Evolutionary conservation across 2,329 filamentous ascomycete species (phyloP), one percentile per base, ranked within the genome.

Genomic region (Botrytis hyacinthi): DNA sequence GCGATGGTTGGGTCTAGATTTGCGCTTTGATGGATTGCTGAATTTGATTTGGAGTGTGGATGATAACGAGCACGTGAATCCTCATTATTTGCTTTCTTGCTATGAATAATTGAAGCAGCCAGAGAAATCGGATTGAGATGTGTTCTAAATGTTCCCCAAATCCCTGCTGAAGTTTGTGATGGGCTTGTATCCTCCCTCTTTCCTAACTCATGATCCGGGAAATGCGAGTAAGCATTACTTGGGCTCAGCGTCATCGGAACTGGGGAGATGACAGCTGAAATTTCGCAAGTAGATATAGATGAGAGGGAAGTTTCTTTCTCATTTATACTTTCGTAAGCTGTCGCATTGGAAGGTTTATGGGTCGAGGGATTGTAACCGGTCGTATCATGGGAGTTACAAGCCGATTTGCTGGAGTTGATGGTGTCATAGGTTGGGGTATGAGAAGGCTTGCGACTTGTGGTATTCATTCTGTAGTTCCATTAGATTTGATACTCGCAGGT

Each of bases 151-250:
- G 32, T 20, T 9, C 9, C 26, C 14, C 12, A 68, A 4, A 60
- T 37, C 0, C 57, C 26, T 0, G 5, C 10, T 12, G 59, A 51
- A 14, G 44, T 42, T 32, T 18, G 26, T n/a, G 44, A 3, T 2
- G 46, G 61, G 2, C 18, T 3, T 0, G 3, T 29, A 8, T 26
- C n/a, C 12, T 18, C 32, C 0, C 1, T 22, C 1, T 1, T 0
- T 12, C 18, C 35, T 14, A 37, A 1, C 12, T 22, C 4, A 22
- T 29, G 12, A 4, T 57, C 37, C 12, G 48, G 37, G 26, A 32
- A n/a, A 16, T 57, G 37, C 18, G 48, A 42, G 37, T 26, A 16
- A 3, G 29, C 3, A 32, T 42, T 32, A 22, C 32, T 18, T n/a
- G 37, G 37, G n/a, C 32, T 22, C 5, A 8, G 29, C 7, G n/a